Base-by-base conservation (phyloP, 1,284 basidiomycete species). In the Naganishia albida region DNA sequence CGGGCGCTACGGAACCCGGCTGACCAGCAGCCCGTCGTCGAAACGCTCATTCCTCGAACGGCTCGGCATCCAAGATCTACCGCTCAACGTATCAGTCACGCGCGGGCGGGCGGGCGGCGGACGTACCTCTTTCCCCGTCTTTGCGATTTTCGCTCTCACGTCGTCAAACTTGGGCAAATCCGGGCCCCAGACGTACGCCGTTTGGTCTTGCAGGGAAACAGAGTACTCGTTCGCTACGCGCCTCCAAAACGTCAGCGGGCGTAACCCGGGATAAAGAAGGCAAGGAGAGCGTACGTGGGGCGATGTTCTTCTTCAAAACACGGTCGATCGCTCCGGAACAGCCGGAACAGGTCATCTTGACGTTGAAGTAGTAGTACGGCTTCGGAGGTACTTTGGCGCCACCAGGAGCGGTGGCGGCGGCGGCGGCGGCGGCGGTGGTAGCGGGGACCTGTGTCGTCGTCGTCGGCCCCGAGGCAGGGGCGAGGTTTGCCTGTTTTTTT, bases 331-430 rank as follows among this genome's bases (percentile, higher is more conserved):
- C 78, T 26, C 78, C 77, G n/a, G 76, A 77, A 66, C 78, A 80
- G 16, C 76, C 76, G 20, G 69, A 68, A 64, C 78, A 80, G 8
- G 78, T 79, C 77, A 80, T 80, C 70, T 74, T 77, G 68, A 79
- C 76, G 38, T 73, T 69, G 69, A 78, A 78, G 64, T 72, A 69
- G 70, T 78, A 78, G 15, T 77, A 77, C 3, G 78, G 77, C 46
- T 68, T 73, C 18, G 71, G 70, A 7, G 70, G 71, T 12, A 40
- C 34, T 39, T 59, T 23, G 6, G 4, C 34, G 34, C 34, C 34
- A 4, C 53, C 53, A 15, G 38, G 34, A 15, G 34, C 4, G 34
- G 34, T 6, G 34, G 34, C 6, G 34, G 10, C 34, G 34, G 34
- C 34, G 34, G 34, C 34, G 6, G 4, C 40, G n/a, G 28, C 43